Percentiles rank a stretch among this genome's conserved stretches.
These are phyloP conservation scores for Colletotrichum sp. DNA, from an alignment of 2,329 filamentous ascomycete genomes.

Conservation along the genomic window DNA sequence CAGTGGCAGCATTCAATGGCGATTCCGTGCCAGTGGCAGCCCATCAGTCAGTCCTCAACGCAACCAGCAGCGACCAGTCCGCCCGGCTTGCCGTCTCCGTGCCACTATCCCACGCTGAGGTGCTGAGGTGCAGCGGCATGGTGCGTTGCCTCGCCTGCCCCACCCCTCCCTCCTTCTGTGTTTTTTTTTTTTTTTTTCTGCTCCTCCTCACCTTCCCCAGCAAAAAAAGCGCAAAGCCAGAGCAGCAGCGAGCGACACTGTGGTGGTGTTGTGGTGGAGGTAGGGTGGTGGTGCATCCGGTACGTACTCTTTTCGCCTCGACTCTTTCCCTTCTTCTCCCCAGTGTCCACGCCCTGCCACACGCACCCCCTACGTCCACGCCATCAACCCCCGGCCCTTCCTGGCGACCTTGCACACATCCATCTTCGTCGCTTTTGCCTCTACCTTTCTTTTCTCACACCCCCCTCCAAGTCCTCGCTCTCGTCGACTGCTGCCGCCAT, in stretches of 20 bases:
- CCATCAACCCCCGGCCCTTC: neutral
- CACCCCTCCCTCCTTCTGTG: neutral
- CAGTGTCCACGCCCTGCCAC: neutral
- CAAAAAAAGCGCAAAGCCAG: neutral
- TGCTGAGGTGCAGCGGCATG: neutral
- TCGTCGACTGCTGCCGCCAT: neutral
- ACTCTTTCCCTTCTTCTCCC: neutral
- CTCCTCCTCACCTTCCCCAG: neutral
- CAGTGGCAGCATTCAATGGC: neutral
- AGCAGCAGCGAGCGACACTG: neutral
- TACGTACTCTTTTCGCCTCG: neutral
- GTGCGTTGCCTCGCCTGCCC: neutral
- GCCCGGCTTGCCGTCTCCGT: constrained; percentile 17
- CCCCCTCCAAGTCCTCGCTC: neutral
- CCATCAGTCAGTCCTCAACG: constrained; percentile 3
- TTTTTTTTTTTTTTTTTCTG: neutral
- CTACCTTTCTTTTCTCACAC: neutral
- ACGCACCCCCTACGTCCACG: neutral
- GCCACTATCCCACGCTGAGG: constrained; percentile 13
- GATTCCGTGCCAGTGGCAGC: neutral
- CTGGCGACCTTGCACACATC: neutral
- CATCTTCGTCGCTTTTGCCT: neutral
- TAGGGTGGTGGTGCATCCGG: neutral
- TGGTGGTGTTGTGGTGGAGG: neutral
- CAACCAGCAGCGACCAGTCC: constrained; percentile 10